These are phyloP conservation scores for Raddia distichophylla DNA, from an alignment of 176 grass and related monocot species.

Conservation along the genomic window DNA sequence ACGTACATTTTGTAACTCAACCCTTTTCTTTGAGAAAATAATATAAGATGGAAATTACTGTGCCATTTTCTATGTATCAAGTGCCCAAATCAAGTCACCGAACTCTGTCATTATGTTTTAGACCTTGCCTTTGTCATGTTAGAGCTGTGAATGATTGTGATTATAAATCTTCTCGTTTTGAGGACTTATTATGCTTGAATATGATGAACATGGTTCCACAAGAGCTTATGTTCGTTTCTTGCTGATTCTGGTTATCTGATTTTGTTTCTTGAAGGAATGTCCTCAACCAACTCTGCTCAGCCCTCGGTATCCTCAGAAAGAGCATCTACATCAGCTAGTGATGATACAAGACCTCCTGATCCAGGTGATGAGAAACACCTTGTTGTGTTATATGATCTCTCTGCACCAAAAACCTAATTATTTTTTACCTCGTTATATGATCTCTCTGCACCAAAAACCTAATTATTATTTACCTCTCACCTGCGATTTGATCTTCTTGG, in stretches of 20 bases:
- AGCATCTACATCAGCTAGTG: slow-evolving; percentile 53
- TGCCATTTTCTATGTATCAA: neutral
- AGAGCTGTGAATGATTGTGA: neutral
- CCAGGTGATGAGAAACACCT: slow-evolving; percentile 56
- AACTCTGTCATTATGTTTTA: neutral
- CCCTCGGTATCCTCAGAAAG: slow-evolving; percentile 45
- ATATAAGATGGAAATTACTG: neutral
- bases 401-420: neutral
- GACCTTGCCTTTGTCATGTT: slow-evolving; percentile 4
- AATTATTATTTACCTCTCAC: neutral
- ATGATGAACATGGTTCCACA: slow-evolving; percentile 7
- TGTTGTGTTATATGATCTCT: neutral
- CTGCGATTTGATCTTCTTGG: slow-evolving; percentile 29
- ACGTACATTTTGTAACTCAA: neutral
- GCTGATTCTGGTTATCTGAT: slow-evolving; percentile 40
- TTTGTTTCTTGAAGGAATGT: slow-evolving; percentile 70
- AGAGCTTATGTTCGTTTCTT: slow-evolving; percentile 37
- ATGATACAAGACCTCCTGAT: slow-evolving; percentile 61
- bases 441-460: neutral
- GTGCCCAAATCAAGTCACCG: neutral
- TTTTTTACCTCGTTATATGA: neutral
- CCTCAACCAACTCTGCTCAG: slow-evolving; percentile 62
- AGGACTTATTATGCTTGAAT: slow-evolving; percentile 25
- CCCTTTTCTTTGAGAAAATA: neutral
- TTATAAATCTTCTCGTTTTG: neutral